phyloP scores from a whole-genome alignment of 495 filamentous ascomycete genomes.

The Hypoxylon rickii region DNA sequence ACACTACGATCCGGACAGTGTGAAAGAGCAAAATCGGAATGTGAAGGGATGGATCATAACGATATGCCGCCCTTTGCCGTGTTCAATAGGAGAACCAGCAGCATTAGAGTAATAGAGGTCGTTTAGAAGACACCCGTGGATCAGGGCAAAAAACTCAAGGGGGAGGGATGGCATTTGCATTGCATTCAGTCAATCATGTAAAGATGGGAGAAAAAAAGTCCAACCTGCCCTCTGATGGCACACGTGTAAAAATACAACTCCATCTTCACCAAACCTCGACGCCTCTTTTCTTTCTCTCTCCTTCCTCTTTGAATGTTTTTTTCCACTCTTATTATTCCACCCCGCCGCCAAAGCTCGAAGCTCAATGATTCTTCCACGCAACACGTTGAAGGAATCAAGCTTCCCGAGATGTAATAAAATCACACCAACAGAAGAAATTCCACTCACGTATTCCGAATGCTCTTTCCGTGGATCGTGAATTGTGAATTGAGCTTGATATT shows the following conservation, averaged over 20 bases:
- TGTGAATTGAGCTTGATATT: background rate
- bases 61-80: constrained; percentile 27
- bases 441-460: background rate
- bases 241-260: constrained; percentile 32
- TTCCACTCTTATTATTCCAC: too few relatives aligned
- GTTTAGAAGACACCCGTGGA: constrained; percentile 32
- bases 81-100: constrained; percentile 39
- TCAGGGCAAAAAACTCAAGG: constrained; percentile 20
- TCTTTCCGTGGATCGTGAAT: constrained; percentile 10
- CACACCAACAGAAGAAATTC: background rate
- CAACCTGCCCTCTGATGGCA: constrained; percentile 6
- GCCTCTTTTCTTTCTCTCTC: constrained; percentile 1
- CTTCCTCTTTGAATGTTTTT: background rate
- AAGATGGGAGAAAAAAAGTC: constrained; percentile 31
- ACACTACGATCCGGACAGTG: constrained; percentile 30
- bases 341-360: too few relatives aligned
- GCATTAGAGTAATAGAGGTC: constrained; percentile 42
- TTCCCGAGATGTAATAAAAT: constrained; percentile 1
- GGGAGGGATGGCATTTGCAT: constrained; percentile 27
- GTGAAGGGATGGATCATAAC: constrained; percentile 20
- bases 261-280: constrained; percentile 24
- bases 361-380: background rate
- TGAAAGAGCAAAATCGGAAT: constrained; percentile 28
- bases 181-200: constrained; percentile 26
- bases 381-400: background rate